Percentiles rank a stretch among this genome's conserved stretches.
These are phyloP conservation scores for Eucalyptus brandiana DNA, from an alignment of 345 rosid genomes.

Conservation along the genomic window DNA sequence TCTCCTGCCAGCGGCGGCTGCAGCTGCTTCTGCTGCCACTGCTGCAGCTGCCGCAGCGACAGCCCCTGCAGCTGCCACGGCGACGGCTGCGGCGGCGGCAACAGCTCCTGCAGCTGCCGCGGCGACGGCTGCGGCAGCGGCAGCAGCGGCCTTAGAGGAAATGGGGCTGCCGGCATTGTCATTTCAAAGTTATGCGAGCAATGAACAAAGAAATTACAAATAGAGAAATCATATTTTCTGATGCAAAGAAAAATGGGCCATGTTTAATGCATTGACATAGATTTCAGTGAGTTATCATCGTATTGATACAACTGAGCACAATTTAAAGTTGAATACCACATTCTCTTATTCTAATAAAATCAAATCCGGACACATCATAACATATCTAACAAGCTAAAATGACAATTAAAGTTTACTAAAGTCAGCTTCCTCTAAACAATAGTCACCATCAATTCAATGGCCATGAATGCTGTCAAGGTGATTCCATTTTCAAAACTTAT, in stretches of 20 bases:
- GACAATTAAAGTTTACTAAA: neutral
- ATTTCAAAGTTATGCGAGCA: neutral
- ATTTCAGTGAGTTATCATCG: neutral
- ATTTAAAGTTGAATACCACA: neutral
- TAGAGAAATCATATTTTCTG: no score
- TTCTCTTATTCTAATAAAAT: neutral
- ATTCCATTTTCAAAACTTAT: no score
- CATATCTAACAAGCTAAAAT: neutral
- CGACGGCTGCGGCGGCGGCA: rapidly evolving
- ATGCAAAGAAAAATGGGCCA: neutral
- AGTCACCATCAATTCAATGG: neutral
- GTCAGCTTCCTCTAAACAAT: neutral
- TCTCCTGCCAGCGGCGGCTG: no score
- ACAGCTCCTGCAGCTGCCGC: no score
- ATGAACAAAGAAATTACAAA: neutral
- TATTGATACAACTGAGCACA: neutral
- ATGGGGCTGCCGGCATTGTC: no score
- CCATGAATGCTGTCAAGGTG: neutral
- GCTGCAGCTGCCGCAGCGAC: rapidly evolving
- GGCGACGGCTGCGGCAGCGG: rapidly evolving
- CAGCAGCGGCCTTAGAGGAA: no score
- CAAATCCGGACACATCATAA: neutral
- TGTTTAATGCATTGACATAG: neutral
- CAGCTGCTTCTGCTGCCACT: no score
- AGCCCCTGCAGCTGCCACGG: no score